Conservation (phyloP, 2,329 filamentous ascomycete genomes). For the Drechslerella dactyloides region DNA sequence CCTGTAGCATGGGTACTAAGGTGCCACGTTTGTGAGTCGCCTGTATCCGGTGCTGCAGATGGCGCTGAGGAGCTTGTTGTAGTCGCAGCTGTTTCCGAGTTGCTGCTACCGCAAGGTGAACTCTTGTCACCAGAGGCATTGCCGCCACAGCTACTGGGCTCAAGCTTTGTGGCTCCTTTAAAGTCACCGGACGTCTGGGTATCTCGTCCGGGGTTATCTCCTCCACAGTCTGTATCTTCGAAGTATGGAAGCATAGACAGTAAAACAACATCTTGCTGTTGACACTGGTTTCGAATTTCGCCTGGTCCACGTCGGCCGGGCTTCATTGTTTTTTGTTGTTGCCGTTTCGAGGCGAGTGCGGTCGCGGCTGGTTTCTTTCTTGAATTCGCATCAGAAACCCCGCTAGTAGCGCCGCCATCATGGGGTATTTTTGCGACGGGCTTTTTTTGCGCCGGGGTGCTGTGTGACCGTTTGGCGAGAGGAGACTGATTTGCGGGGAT, state of each 20-base stretch:
- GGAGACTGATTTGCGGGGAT: background rate
- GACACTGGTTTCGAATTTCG: background rate
- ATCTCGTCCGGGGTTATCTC: background rate
- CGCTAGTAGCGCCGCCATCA: slow-evolving; percentile 29
- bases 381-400: slow-evolving; percentile 38
- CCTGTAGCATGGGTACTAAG: background rate
- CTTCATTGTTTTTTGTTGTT: background rate
- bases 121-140: background rate
- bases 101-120: background rate
- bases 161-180: background rate
- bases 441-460: slow-evolving; percentile 18
- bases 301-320: background rate
- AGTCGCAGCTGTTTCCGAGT: background rate
- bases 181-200: background rate
- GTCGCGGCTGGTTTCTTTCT: slow-evolving; percentile 14
- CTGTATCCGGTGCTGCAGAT: background rate
- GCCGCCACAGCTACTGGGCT: background rate
- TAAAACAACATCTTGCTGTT: background rate
- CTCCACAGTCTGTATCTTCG: background rate
- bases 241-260: background rate
- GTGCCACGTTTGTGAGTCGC: background rate
- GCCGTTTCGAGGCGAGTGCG: slow-evolving; percentile 6
- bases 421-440: slow-evolving; percentile 24
- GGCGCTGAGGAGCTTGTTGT: background rate
- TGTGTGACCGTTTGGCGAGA: background rate